Conservation (phyloP, 306 rosid genomes). For the Alnus rubra region DNA sequence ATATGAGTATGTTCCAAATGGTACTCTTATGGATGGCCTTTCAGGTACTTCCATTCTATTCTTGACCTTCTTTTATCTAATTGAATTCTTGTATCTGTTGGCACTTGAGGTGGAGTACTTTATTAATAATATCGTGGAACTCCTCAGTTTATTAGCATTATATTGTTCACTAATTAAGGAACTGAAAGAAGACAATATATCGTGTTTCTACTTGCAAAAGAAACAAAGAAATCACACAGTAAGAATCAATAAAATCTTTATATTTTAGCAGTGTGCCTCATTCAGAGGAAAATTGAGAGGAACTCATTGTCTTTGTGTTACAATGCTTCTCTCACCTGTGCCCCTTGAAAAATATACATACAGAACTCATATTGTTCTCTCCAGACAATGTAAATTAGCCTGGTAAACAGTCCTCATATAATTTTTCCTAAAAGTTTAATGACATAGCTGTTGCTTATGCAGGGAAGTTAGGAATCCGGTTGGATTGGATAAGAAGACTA, state of each 20-base stretch:
- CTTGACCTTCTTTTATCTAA: neutral
- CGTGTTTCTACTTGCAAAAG: neutral
- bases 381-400: neutral
- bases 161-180: neutral
- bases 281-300: neutral
- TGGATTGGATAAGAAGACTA: no score
- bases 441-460: neutral
- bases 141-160: neutral
- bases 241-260: neutral
- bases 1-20: slow-evolving; percentile 48
- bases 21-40: slow-evolving; percentile 37
- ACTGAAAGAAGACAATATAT: neutral
- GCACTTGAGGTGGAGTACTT: neutral
- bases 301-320: neutral
- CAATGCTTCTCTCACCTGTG: neutral
- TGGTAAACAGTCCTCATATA: neutral
- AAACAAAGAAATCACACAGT: neutral
- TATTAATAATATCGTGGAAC: neutral
- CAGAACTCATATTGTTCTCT: neutral
- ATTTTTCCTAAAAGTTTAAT: neutral
- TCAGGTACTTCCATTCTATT: slow-evolving; percentile 33
- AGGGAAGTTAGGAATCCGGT: slow-evolving; percentile 37
- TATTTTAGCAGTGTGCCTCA: neutral
- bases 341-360: no score
- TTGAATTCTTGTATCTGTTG: neutral